phyloP scores from a whole-genome alignment of 1,139 yeast genomes.

The Hemisphaericaspora subhashii region DNA sequence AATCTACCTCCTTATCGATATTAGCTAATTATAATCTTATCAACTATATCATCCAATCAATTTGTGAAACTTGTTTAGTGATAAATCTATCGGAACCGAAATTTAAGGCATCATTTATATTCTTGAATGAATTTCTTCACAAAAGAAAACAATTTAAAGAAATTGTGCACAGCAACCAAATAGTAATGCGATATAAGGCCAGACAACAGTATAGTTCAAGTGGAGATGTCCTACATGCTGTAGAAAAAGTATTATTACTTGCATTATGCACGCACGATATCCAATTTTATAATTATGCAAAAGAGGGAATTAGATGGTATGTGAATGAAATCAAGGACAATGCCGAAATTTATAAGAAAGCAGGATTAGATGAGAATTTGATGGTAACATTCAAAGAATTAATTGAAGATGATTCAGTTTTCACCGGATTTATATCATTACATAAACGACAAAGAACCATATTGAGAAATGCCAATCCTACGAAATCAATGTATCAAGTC shows the following conservation, averaged over 20 bases:
- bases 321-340: conserved; percentile 31
- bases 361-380: conserved; percentile 22
- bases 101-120: conserved; percentile 39
- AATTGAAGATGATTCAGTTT: conserved; percentile 57
- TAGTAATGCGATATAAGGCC: conserved; percentile 18
- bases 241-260: conserved; percentile 49
- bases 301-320: conserved; percentile 48
- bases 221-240: conserved; percentile 24
- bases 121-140: conserved; percentile 35
- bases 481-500: conserved; percentile 57
- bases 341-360: conserved; percentile 10
- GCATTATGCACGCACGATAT: conserved; percentile 58
- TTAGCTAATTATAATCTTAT: conserved; percentile 32
- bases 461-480: conserved; percentile 57
- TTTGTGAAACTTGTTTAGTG: conserved; percentile 39
- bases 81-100: conserved; percentile 37
- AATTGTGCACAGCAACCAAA: conserved; percentile 23
- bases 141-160: conserved; percentile 21
- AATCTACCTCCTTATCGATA: conserved; percentile 23
- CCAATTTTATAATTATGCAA: conserved; percentile 54
- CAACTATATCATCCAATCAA: conserved; percentile 33
- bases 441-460: conserved; percentile 66
- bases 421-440: conserved; percentile 75
- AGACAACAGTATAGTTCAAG: conserved; percentile 16
- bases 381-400: conserved; percentile 49